Evolutionary conservation across 2,329 filamentous ascomycete species (phyloP).

Genomic region (Alternaria postmessia): DNA sequence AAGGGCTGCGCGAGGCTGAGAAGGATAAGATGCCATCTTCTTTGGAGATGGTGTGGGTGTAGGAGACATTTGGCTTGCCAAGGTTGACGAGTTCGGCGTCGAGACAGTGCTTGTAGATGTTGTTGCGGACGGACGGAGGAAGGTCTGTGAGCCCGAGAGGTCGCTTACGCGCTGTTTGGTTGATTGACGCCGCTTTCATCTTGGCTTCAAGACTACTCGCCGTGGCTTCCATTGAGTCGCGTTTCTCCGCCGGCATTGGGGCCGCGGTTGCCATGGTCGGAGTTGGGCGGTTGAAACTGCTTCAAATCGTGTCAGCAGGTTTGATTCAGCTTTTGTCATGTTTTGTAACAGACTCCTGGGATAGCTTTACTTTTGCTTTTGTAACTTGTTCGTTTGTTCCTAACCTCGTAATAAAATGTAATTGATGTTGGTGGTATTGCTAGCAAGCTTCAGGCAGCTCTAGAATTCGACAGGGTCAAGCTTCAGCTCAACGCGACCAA

Average conservation of each 20-base stretch:
- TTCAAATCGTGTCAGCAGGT: background rate
- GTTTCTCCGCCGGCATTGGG: slow-evolving; percentile 20
- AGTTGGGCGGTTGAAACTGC: background rate
- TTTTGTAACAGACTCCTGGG: rapidly evolving
- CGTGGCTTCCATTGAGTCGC: slow-evolving; percentile 46
- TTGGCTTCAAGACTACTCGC: slow-evolving; percentile 23
- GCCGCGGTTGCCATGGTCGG: slow-evolving; percentile 3
- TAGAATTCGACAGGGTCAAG: background rate
- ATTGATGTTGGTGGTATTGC: background rate
- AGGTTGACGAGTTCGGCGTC: slow-evolving; percentile 47
- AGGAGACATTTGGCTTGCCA: slow-evolving; percentile 40
- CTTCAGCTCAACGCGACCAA: background rate
- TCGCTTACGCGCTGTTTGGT: slow-evolving; percentile 29
- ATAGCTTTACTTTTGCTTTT: background rate
- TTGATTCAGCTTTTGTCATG: background rate
- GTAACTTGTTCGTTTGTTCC: background rate
- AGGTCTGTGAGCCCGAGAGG: slow-evolving; percentile 32
- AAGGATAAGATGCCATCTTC: slow-evolving; percentile 34
- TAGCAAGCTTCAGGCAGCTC: background rate
- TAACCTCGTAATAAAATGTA: background rate
- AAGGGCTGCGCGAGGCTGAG: slow-evolving; percentile 39
- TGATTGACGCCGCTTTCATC: slow-evolving; percentile 23
- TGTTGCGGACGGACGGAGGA: slow-evolving; percentile 42
- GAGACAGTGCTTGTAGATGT: slow-evolving; percentile 44
- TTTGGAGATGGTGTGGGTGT: slow-evolving; percentile 34